Conservation (phyloP, 768 basidiomycete species). For the Tricholoma saponaceum region DNA sequence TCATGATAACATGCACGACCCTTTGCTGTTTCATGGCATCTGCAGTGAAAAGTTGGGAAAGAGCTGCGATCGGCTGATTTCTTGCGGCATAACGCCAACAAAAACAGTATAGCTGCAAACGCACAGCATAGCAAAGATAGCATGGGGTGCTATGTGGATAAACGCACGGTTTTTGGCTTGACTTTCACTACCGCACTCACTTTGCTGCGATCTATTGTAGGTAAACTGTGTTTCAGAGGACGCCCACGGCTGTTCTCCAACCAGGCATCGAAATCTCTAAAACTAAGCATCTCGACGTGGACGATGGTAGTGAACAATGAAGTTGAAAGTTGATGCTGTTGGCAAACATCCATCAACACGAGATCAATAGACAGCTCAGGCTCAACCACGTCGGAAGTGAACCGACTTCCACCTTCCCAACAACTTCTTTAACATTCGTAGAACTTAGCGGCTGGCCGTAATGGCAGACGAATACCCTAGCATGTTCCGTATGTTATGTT, state of each 20-base stretch:
- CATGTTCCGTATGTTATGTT: slow-evolving; percentile 63
- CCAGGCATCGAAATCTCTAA: not conserved
- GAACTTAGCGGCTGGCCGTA: slow-evolving; percentile 14
- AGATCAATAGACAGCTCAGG: not conserved
- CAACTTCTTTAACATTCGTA: not conserved
- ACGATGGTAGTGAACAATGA: not conserved
- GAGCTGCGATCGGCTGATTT: not conserved
- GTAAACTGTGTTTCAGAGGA: not conserved
- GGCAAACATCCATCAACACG: not conserved
- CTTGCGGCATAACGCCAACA: not conserved
- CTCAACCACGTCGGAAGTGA: not conserved
- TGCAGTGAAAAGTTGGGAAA: not conserved
- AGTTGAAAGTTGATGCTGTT: not conserved
- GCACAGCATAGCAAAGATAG: not conserved
- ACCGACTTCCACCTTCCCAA: not conserved
- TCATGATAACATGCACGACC: not conserved
- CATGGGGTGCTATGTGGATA: not conserved
- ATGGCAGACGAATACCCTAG: slow-evolving; percentile 85
- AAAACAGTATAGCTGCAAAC: not conserved
- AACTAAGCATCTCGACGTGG: not conserved
- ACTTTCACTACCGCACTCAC: not conserved
- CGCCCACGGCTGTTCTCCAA: not conserved
- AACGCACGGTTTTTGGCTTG: not conserved
- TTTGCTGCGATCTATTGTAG: not conserved
- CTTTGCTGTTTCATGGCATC: not conserved